Evolutionary conservation across 73 alveolate species (phyloP).

Genomic region (Tetrahymena malaccensis): DNA sequence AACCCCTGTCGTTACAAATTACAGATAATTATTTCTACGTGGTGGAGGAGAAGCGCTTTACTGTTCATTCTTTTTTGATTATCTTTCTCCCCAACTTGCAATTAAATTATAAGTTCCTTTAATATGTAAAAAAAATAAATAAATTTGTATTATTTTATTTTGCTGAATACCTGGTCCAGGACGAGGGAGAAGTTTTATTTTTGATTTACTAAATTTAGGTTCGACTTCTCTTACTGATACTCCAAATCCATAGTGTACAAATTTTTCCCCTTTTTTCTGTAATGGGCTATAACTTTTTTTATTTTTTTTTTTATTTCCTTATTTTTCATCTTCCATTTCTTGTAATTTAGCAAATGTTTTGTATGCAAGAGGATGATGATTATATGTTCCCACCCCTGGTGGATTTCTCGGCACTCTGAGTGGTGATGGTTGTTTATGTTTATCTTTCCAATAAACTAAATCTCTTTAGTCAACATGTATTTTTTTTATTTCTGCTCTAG

Average conservation of each 20-base stretch:
- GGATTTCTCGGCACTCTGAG: neutral
- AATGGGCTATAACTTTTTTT: neutral
- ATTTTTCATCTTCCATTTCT: neutral
- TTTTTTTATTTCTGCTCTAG: neutral
- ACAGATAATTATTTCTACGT: neutral
- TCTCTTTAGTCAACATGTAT: neutral
- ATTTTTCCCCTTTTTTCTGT: neutral
- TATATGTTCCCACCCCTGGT: neutral
- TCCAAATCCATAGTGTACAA: neutral
- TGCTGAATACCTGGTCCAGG: neutral
- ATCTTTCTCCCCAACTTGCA: neutral
- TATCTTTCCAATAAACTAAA: neutral
- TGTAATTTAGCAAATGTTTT: neutral
- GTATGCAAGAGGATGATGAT: neutral
- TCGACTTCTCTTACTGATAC: neutral
- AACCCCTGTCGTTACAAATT: neutral
- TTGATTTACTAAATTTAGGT: neutral
- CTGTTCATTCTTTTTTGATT: neutral
- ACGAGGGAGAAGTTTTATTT: neutral
- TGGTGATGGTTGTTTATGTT: neutral
- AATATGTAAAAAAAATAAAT: neutral
- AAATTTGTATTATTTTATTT: neutral
- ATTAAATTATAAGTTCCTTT: neutral
- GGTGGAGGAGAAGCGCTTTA: neutral
- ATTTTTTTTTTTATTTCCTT: neutral